These are phyloP conservation scores for Somion occarium DNA, from an alignment of 1,284 basidiomycete genomes.

Conservation along the genomic window DNA sequence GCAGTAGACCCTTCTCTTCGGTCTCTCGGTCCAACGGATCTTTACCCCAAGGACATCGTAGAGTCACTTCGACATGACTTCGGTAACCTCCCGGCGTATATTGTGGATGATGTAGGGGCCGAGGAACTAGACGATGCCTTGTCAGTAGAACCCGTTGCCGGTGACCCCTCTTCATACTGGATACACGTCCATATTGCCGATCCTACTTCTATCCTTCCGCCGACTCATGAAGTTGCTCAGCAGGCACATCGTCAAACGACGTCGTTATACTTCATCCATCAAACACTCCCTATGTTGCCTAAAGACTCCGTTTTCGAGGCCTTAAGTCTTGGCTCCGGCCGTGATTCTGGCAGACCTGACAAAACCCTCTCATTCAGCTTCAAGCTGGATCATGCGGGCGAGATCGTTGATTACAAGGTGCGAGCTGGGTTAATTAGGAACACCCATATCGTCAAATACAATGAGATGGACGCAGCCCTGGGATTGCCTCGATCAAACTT, in stretches of 20 bases:
- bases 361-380: slow-evolving; percentile 81
- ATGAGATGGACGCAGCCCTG: slow-evolving; percentile 58
- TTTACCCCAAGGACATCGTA: slow-evolving; percentile 52
- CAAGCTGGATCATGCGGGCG: slow-evolving; percentile 60
- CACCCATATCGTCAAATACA: slow-evolving; percentile 66
- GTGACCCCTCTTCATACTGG: slow-evolving; percentile 67
- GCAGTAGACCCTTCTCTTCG: not conserved
- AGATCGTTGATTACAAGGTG: slow-evolving; percentile 69
- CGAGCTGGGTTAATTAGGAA: slow-evolving; percentile 72
- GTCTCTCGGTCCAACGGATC: slow-evolving; percentile 49
- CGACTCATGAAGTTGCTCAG: slow-evolving; percentile 55
- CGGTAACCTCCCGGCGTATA: slow-evolving; percentile 76
- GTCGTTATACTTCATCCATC: slow-evolving; percentile 64
- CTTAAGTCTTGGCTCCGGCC: slow-evolving; percentile 52
- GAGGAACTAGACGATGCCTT: slow-evolving; percentile 94
- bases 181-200: slow-evolving; percentile 93
- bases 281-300: slow-evolving; percentile 70
- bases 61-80: slow-evolving; percentile 82
- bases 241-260: slow-evolving; percentile 47
- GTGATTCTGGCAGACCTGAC: slow-evolving; percentile 34
- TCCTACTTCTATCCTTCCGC: slow-evolving; percentile 79
- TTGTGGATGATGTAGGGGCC: slow-evolving; percentile 83
- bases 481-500: slow-evolving; percentile 21
- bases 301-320: slow-evolving; percentile 39
- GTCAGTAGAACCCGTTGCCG: slow-evolving; percentile 65